These are phyloP conservation scores for Metroxylon sagu DNA, from an alignment of 176 grass and related monocot genomes.

Conservation along the genomic window DNA sequence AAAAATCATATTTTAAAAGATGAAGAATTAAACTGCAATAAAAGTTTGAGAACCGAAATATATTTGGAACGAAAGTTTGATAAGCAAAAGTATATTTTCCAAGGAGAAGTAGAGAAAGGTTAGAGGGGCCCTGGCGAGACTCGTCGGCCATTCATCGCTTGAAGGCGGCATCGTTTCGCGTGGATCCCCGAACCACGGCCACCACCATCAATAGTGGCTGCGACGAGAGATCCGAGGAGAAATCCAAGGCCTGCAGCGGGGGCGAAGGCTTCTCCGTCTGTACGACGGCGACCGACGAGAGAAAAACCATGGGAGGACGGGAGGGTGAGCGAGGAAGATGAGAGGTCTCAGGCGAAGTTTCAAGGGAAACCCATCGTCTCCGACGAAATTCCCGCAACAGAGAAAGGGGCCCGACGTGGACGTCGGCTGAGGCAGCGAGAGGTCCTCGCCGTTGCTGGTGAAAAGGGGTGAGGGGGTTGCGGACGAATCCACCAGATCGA, in stretches of 20 bases:
- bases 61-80: too few species aligned
- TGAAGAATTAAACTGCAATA: too few species aligned
- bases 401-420: constrained; percentile 24
- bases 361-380: constrained; percentile 44
- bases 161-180: too few species aligned
- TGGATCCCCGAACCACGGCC: too few species aligned
- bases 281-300: constrained; percentile 8
- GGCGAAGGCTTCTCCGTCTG: constrained; percentile 16
- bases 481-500: not conserved
- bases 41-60: too few species aligned
- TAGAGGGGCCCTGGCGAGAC: too few species aligned
- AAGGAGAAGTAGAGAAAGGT: too few species aligned
- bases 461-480: constrained; percentile 3
- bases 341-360: constrained; percentile 31
- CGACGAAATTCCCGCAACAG: constrained; percentile 40
- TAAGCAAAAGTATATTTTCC: too few species aligned
- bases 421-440: constrained; percentile 48
- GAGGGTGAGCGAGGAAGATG: constrained; percentile 22
- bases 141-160: too few species aligned
- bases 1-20: too few species aligned
- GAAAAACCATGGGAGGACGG: constrained; percentile 26
- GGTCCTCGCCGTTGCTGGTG: constrained; percentile 38
- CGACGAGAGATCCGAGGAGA: constrained; percentile 21
- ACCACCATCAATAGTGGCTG: not conserved
- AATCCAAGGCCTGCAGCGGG: constrained; percentile 18